phyloP scores from a whole-genome alignment of 164 flowering plant genomes.

The Kalanchoe fedtschenkoi region DNA sequence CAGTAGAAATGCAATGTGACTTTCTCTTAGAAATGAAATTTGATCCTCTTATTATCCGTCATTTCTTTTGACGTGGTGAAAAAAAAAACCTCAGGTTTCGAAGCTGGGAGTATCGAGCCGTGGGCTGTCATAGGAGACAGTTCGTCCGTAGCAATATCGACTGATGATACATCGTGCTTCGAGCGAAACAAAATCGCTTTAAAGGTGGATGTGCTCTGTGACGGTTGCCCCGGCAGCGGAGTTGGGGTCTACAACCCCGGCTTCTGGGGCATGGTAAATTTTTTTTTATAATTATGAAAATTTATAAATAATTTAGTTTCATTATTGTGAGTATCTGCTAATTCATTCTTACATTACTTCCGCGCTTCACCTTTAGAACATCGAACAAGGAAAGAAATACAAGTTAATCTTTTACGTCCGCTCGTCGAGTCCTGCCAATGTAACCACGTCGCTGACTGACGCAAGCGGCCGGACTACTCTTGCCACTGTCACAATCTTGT shows the following conservation, averaged over 20 bases:
- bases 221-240: conserved; percentile 68
- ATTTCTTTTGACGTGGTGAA: background rate
- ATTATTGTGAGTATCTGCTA: too few relatives aligned
- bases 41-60: too few relatives aligned
- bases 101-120: conserved; percentile 96
- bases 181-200: conserved; percentile 74
- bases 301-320: too few relatives aligned
- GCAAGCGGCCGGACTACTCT: conserved; percentile 44
- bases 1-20: too few relatives aligned
- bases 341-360: too few relatives aligned
- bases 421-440: conserved; percentile 39
- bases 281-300: too few relatives aligned
- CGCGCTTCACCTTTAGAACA: conserved; percentile 59
- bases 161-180: conserved; percentile 76
- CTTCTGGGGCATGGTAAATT: conserved; percentile 98
- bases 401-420: conserved; percentile 56
- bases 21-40: too few relatives aligned
- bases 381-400: conserved; percentile 76
- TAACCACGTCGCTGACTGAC: conserved; percentile 55
- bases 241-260: conserved; percentile 95
- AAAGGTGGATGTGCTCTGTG: conserved; percentile 77
- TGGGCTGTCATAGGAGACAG: conserved; percentile 79
- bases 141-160: conserved; percentile 44
- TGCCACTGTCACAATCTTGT: conserved; percentile 47
- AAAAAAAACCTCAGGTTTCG: conserved; percentile 60